Base-by-base conservation (phyloP, 495 filamentous ascomycete genomes). In the Staphylotrichum tortipilum region DNA sequence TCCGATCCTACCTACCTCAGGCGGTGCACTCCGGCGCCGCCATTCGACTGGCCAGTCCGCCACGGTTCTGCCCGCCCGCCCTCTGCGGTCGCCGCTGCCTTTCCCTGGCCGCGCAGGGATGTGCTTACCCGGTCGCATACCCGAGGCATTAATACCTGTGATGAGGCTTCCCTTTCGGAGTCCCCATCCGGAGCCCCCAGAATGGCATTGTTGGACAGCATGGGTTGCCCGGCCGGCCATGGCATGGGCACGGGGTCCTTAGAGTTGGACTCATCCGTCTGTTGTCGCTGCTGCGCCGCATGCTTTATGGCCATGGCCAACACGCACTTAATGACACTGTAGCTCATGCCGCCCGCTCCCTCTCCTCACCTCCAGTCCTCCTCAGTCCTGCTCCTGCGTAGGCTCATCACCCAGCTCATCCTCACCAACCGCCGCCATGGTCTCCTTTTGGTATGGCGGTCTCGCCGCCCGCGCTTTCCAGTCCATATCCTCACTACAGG, bases 391-490 rank as follows among this genome's bases (percentile, higher is more conserved):
- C n/a, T n/a, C n/a, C n/a, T n/a, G n/a, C n/a, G n/a, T n/a, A n/a
- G n/a, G n/a, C n/a, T n/a, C n/a, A n/a, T n/a, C n/a, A n/a, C n/a
- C n/a, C n/a, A n/a, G n/a, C n/a, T n/a, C n/a, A n/a, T n/a, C n/a
- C n/a, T 53, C 36, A 29, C 43, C 23, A 24, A 23, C 29, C 21
- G 9, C 6, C 12, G 1, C 19, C 19, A 64, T 68, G 58, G 55
- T 68, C 42, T 44, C 62, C 58, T 7, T 53, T 50, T 44, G 50
- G 60, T 58, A 61, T 49, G 58, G 67, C 33, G 60, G 65, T 38
- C 52, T 73, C 14, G 67, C 65, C 44, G 60, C 66, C 47, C 66
- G 68, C 44, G 65, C 67, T 10, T 31, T 67, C 36, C 60, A 67
- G 47, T 58, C 66, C 50, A 55, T 66, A 46, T 68, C 66, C 40